These are phyloP conservation scores for Akanthomyces dipterigenus DNA, from an alignment of 2,329 filamentous ascomycete species.

Conservation along the genomic window DNA sequence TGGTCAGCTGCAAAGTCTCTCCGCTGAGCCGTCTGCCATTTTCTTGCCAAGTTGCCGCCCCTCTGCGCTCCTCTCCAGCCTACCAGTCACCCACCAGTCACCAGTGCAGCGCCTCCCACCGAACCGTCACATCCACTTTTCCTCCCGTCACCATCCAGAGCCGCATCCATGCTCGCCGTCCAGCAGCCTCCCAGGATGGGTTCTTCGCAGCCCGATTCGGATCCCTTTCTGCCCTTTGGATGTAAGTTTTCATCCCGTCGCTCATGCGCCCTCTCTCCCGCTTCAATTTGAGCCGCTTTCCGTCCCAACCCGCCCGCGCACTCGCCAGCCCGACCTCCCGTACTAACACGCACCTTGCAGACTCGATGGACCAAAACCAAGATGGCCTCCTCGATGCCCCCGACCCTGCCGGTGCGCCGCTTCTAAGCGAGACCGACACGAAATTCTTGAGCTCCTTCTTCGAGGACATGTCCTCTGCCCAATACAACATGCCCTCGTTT, in stretches of 20 bases:
- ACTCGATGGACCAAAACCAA: constrained; percentile 37
- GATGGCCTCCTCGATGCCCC: constrained; percentile 48
- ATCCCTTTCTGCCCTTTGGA: constrained; percentile 56
- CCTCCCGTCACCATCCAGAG: constrained; percentile 10
- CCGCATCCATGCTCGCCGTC: constrained; percentile 51
- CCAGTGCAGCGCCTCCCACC: background rate
- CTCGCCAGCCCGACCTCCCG: constrained; percentile 5
- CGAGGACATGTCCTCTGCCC: constrained; percentile 44
- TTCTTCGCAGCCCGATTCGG: constrained; percentile 47
- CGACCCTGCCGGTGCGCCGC: constrained; percentile 56
- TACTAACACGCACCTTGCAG: constrained; percentile 23
- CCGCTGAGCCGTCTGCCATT: background rate
- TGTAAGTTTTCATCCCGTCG: constrained; percentile 43
- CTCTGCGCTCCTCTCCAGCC: background rate
- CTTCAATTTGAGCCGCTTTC: background rate
- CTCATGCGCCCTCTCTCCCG: constrained; percentile 9
- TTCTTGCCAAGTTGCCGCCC: background rate
- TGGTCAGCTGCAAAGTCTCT: constrained; percentile 1
- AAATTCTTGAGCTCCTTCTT: constrained; percentile 54
- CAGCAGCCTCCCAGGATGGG: constrained; percentile 50
- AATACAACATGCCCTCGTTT: constrained; percentile 42
- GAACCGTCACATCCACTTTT: constrained; percentile 7
- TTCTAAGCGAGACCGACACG: constrained; percentile 57
- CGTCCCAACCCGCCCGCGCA: background rate
- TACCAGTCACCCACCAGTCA: too few species aligned